Evolutionary conservation across 129 eudicot species (phyloP), one percentile per base, ranked within the genome.

Genomic region (Pseudognaphalium luteoalbum): DNA sequence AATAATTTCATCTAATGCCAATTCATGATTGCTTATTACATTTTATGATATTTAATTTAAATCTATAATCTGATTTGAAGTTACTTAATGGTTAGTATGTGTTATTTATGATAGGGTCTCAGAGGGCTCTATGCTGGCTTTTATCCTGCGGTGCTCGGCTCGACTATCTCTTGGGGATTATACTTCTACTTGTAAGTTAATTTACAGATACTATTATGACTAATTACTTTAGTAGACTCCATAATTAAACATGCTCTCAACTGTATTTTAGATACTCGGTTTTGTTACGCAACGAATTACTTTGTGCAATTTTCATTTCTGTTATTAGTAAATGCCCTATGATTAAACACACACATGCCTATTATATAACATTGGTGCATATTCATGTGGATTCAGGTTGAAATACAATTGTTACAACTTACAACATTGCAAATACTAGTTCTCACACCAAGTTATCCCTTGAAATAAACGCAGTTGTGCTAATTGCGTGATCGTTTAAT

Each of bases 141-240:
- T 77, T 89, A 82, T 77, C 99, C 99, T 69, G 97, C 97, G 28
- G 93, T 91, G 57, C 90, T 94, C 17, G 99, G 99, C 75, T 94
- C 99, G 51, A 91, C 99, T 58, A 70, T 94, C 78, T 94, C 99
- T 32, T 94, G 99, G 99, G 99, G 92, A 69, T 77, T 94, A 71
- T 94, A 91, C 77, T 94, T 94, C 85, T 94, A 68, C 89, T 94
- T 94, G 99, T 94, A 86, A 89, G 97, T 85, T 39, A 39, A 39
- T 39, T 39, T 6, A 39, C 44, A 52, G 21, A 11, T 62, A 28
- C 64, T 21, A 6, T 69, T 29, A 22, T 47, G 51, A 51, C 44
- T 47, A 32, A 1, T 32, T 32, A 32, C 34, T 30, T 3, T 21
- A 16, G 2, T 63, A 32, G 62, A 57, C 42, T 68, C 47, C 19